Percentiles rank a stretch among this genome's conserved stretches.
Conservation (phyloP, 2,329 filamentous ascomycete genomes). For the Alternaria metachromatica region DNA sequence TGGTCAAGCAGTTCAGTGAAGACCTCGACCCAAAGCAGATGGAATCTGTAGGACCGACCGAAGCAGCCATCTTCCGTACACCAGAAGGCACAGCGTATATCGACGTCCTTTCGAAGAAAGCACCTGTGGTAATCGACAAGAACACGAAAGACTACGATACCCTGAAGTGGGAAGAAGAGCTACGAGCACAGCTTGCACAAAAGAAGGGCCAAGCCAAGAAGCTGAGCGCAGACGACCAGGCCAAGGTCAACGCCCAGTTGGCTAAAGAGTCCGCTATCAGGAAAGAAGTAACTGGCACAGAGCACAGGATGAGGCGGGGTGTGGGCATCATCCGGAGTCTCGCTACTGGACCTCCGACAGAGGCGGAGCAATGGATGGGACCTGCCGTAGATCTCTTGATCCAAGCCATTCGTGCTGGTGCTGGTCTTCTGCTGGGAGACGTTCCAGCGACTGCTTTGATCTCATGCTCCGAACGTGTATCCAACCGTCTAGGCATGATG, state of each 20-base stretch:
- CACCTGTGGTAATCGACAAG: conserved; percentile 77
- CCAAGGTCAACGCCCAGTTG: conserved; percentile 89
- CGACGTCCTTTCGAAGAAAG: conserved; percentile 87
- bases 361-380: conserved; percentile 87
- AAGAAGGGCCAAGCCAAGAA: conserved; percentile 95
- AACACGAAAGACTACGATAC: conserved; percentile 95
- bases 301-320: conserved; percentile 77
- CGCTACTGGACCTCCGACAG: conserved; percentile 85
- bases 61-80: conserved; percentile 91
- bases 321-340: conserved; percentile 85
- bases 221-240: conserved; percentile 84
- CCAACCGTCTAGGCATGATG: conserved; percentile 75
- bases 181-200: conserved; percentile 83
- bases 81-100: conserved; percentile 87
- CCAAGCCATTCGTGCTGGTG: conserved; percentile 78
- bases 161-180: conserved; percentile 94
- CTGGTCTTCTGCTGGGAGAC: conserved; percentile 81
- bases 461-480: conserved; percentile 76
- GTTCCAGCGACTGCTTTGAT: conserved; percentile 80
- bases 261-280: conserved; percentile 85
- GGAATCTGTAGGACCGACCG: conserved; percentile 77
- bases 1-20: conserved; percentile 74
- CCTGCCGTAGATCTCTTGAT: conserved; percentile 77
- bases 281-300: conserved; percentile 70
- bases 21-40: conserved; percentile 78